Conservation (phyloP, 148 eudicot species). For the Polygonum aviculare region DNA sequence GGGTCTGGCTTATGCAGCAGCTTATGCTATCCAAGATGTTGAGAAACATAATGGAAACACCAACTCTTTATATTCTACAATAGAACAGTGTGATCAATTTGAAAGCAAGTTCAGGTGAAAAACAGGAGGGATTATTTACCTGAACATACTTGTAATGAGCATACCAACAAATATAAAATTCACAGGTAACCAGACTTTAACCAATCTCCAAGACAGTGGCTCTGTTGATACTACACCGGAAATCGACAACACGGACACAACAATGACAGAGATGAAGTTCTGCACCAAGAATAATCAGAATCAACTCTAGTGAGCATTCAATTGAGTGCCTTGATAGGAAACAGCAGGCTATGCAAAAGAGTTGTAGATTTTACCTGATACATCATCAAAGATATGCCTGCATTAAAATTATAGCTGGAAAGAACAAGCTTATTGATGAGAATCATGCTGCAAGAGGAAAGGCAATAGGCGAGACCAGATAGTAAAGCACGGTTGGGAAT, state of each 20-base stretch:
- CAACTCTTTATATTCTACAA: neutral
- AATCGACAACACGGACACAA: constrained; percentile 49
- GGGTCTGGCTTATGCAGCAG: too few relatives aligned
- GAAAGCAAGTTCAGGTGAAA: neutral
- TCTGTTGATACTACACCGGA: constrained; percentile 78
- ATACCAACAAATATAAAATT: constrained; percentile 94
- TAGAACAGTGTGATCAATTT: neutral
- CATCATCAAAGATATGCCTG: constrained; percentile 94
- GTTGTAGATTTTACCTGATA: constrained; percentile 59
- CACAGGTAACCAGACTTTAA: constrained; percentile 95
- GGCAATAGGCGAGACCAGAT: constrained; percentile 85
- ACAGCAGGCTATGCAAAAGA: neutral
- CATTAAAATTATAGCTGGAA: constrained; percentile 90
- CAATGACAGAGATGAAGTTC: constrained; percentile 80
- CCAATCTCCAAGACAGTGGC: constrained; percentile 85
- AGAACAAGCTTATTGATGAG: constrained; percentile 86
- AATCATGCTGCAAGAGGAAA: constrained; percentile 98
- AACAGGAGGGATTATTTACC: constrained; percentile 29
- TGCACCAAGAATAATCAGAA: constrained; percentile 31
- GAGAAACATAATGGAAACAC: neutral
- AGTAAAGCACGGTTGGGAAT: constrained; percentile 64
- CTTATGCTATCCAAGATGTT: neutral
- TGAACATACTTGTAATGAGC: constrained; percentile 98
- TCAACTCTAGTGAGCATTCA: neutral
- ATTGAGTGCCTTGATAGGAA: neutral